Conservation (phyloP, 805 yeast species). For the Yamadazyma sp. region DNA sequence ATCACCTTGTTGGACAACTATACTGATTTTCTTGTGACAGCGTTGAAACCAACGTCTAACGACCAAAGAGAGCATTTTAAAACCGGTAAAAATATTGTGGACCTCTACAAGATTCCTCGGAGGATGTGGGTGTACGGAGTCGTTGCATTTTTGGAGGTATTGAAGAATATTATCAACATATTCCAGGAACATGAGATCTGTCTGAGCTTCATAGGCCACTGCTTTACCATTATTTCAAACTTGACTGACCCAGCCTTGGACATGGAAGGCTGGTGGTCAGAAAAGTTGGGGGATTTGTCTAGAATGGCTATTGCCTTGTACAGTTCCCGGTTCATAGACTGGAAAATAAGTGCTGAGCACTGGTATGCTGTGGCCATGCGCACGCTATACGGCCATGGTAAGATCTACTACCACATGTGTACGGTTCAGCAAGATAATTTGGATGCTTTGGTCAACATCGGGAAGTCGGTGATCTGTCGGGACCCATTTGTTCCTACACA, state of each 20-base stretch:
- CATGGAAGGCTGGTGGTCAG: conserved; percentile 77
- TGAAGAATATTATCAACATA: conserved; percentile 70
- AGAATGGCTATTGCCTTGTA: conserved; percentile 86
- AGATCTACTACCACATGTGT: conserved; percentile 82
- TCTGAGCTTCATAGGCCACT: conserved; percentile 69
- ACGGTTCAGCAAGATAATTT: conserved; percentile 77
- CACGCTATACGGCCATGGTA: conserved; percentile 79
- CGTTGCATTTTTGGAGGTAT: conserved; percentile 74
- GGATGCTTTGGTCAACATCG: conserved; percentile 77
- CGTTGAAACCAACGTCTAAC: conserved; percentile 59
- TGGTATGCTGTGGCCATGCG: conserved; percentile 79
- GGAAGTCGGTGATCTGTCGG: conserved; percentile 74
- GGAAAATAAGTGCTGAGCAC: conserved; percentile 80
- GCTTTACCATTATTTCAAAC: conserved; percentile 59
- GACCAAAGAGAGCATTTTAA: conserved; percentile 47
- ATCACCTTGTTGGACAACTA: conserved; percentile 66
- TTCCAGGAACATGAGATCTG: conserved; percentile 78
- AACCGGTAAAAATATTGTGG: conserved; percentile 75
- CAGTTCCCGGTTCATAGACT: conserved; percentile 76
- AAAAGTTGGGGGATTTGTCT: conserved; percentile 80
- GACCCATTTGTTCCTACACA: conserved; percentile 85
- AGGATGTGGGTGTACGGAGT: conserved; percentile 86
- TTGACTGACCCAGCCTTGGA: conserved; percentile 55
- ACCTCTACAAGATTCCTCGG: conserved; percentile 73
- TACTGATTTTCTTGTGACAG: conserved; percentile 68